Evolutionary conservation across 2,329 filamentous ascomycete genomes (phyloP), one percentile per base, ranked within the genome.

Genomic region (Sordariomycetes sp.): DNA sequence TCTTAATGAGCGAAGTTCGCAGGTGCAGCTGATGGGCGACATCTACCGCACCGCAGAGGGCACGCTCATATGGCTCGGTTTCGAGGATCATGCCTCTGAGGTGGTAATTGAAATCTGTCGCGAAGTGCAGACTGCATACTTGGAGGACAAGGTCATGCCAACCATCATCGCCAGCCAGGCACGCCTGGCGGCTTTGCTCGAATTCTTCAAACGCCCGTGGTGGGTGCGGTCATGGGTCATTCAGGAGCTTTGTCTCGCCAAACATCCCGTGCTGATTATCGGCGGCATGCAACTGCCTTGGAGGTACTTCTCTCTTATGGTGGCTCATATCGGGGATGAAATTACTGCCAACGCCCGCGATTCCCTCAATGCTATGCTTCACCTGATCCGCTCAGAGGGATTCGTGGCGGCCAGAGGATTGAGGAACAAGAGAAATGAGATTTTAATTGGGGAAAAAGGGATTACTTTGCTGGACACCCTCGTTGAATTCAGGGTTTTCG

Each of bases 11-110:
- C 20, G 23, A 12, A 36, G 30, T 0, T 7, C 23, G n/a, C 39
- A 40, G 18, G 33, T 40, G 15, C 30, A 35, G 6, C 30, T 40
- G 25, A 40, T 40, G 31, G 31, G 9, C 8, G 16, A 33, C 14
- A 14, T 33, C 7, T 33, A 33, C 31, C 5, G 10, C 12, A 21
- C 9, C 6, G 16, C 31, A 5, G 31, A n/a, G n/a, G 12, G n/a
- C 5, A 31, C 29, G 15, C 14, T 18, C 14, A 31, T 31, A 14
- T 31, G 18, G 15, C 29, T 31, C 8, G 29, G 29, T 7, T 14
- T 17, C 14, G 6, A 11, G n/a, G 17, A 7, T 17, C 6, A 5
- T 7, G 15, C 8, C 8, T 31, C 29, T 8, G 15, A n/a, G 8
- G 20, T 11, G 20, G 17, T 17, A 8, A 15, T 31, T 8, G 14